Evolutionary conservation across 306 rosid species (phyloP).

Genomic region (Quercus rubra): DNA sequence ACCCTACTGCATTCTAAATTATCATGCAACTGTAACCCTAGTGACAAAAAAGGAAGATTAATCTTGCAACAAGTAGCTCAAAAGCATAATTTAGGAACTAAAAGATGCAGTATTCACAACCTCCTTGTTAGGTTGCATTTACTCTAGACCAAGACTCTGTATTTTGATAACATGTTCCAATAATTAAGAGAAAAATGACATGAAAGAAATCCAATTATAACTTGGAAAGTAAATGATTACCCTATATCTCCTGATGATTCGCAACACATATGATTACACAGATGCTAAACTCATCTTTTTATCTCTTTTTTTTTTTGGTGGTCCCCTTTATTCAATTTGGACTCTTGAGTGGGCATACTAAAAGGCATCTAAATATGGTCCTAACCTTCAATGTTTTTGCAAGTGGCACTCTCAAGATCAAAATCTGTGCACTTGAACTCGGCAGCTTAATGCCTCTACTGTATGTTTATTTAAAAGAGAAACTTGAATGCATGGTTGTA

Average conservation of each 20-base stretch:
- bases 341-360: not conserved
- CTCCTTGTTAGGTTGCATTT: not conserved
- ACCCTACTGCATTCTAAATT: too few relatives aligned
- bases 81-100: not conserved
- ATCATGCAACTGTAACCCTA: too few relatives aligned
- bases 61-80: too few relatives aligned
- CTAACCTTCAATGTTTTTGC: not conserved
- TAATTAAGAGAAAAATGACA: not conserved
- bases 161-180: not conserved
- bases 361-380: not conserved
- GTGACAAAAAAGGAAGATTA: too few relatives aligned
- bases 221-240: not conserved
- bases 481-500: not conserved
- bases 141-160: not conserved
- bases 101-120: not conserved
- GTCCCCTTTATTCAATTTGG: too few relatives aligned
- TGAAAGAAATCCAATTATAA: not conserved
- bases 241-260: not conserved
- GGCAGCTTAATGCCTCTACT: not conserved
- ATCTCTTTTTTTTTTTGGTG: not conserved
- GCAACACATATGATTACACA: not conserved
- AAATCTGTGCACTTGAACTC: not conserved
- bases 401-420: not conserved
- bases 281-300: not conserved
- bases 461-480: not conserved